These are phyloP conservation scores for Pholiota conissans DNA, from an alignment of 768 basidiomycete species.

Conservation along the genomic window DNA sequence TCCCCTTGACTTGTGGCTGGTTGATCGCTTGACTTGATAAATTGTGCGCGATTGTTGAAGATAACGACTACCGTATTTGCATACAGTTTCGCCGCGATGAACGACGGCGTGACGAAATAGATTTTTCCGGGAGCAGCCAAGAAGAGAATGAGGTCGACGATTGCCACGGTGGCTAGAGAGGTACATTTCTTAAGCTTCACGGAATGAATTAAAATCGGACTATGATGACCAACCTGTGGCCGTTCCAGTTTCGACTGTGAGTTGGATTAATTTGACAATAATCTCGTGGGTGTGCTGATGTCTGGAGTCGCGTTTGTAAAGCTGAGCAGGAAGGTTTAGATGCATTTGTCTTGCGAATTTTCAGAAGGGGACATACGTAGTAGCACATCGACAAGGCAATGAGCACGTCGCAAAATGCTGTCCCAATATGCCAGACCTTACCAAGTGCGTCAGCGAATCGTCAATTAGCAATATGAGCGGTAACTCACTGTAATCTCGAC, in stretches of 20 bases:
- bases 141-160: neutral
- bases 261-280: neutral
- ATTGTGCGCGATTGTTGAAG: constrained; percentile 4
- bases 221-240: neutral
- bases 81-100: neutral
- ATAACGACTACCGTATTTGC: constrained; percentile 1
- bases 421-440: neutral
- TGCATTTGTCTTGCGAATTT: neutral
- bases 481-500: constrained; percentile 1
- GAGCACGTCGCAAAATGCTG: neutral
- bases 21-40: neutral
- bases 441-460: neutral
- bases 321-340: neutral
- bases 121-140: constrained; percentile 1
- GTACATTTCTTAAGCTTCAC: neutral
- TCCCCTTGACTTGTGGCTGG: neutral
- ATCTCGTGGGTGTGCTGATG: neutral
- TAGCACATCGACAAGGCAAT: constrained; percentile 2
- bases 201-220: neutral
- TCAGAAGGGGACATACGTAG: neutral
- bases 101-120: neutral
- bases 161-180: neutral
- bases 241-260: constrained; percentile 1
- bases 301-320: neutral
- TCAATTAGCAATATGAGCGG: neutral